Evolutionary conservation across 2,329 filamentous ascomycete genomes (phyloP).

Genomic region (Fusarium nanum): DNA sequence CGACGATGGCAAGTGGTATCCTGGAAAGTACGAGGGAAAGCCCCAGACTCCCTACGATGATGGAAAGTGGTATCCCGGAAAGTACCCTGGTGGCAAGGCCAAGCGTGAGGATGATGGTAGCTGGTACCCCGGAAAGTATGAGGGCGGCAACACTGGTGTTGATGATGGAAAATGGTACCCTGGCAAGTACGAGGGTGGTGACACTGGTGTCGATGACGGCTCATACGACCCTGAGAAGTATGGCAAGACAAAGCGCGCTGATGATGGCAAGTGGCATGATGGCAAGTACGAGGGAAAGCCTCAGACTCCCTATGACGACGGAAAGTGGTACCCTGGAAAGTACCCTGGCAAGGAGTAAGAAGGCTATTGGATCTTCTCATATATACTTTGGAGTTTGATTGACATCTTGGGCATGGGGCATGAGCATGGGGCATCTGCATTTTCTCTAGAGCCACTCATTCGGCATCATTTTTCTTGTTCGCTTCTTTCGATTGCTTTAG

Average conservation of each 20-base stretch:
- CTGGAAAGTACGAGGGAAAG: slow-evolving; percentile 25
- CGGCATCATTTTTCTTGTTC: neutral
- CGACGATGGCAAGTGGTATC: neutral
- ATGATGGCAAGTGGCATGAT: slow-evolving; percentile 16
- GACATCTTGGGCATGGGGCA: neutral
- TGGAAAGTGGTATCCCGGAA: slow-evolving; percentile 28
- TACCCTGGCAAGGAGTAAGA: slow-evolving; percentile 29
- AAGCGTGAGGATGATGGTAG: slow-evolving; percentile 17
- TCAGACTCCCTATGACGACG: slow-evolving; percentile 10
- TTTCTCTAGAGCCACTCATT: slow-evolving; percentile 2
- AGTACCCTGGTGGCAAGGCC: slow-evolving; percentile 23
- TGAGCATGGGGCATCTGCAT: neutral
- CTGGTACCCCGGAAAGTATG: slow-evolving; percentile 24
- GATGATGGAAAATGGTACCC: slow-evolving; percentile 6
- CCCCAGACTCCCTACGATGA: slow-evolving; percentile 5
- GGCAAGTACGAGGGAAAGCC: slow-evolving; percentile 29
- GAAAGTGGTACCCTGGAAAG: slow-evolving; percentile 34
- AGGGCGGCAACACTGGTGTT: slow-evolving; percentile 2
- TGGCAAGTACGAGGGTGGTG: slow-evolving; percentile 1
- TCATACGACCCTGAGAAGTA: slow-evolving; percentile 16
- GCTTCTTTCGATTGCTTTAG: neutral
- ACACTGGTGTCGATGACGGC: neutral
- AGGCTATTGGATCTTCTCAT: neutral
- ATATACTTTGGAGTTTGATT: slow-evolving; percentile 9
- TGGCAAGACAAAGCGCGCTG: neutral